Evolutionary conservation across 176 grass and related monocot genomes (phyloP).

Genomic region (Raddia guianensis): DNA sequence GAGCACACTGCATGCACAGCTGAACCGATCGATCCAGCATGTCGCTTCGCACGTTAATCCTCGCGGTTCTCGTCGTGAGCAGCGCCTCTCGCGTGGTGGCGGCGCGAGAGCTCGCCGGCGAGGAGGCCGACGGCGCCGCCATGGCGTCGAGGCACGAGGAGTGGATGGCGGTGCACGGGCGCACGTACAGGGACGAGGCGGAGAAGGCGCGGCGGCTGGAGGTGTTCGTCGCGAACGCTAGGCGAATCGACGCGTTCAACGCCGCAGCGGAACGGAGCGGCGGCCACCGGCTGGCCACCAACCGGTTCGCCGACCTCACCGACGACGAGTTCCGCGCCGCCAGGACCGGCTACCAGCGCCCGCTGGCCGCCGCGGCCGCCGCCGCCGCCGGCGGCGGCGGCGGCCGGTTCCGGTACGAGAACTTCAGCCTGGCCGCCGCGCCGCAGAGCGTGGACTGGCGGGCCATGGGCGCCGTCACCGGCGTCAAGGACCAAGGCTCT

Average conservation of each 20-base stretch:
- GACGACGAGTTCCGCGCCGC: constrained; percentile 60
- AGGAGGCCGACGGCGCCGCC: not conserved
- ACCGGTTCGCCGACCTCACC: constrained; percentile 69
- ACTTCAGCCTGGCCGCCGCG: constrained; percentile 44
- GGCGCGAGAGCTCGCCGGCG: constrained; percentile 23
- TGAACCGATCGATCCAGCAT: not conserved
- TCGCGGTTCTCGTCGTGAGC: constrained; percentile 3
- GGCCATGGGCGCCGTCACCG: constrained; percentile 59
- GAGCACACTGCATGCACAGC: not conserved
- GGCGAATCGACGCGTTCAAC: constrained; percentile 56
- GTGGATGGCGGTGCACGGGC: constrained; percentile 67
- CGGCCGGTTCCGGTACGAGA: constrained; percentile 58
- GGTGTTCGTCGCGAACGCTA: constrained; percentile 51
- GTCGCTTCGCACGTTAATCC: constrained; percentile 26
- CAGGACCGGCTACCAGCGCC: constrained; percentile 38
- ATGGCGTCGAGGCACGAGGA: constrained; percentile 57
- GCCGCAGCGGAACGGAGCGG: constrained; percentile 27
- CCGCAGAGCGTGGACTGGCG: constrained; percentile 57
- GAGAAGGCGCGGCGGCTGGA: constrained; percentile 55
- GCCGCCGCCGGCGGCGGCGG: not conserved
- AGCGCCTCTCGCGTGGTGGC: not conserved
- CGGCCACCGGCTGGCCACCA: constrained; percentile 49
- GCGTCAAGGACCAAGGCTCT: constrained; percentile 68
- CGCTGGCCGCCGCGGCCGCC: not conserved
- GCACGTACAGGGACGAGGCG: constrained; percentile 45